Conservation (phyloP, 441 rosid genomes). For the Adansonia gregorii region DNA sequence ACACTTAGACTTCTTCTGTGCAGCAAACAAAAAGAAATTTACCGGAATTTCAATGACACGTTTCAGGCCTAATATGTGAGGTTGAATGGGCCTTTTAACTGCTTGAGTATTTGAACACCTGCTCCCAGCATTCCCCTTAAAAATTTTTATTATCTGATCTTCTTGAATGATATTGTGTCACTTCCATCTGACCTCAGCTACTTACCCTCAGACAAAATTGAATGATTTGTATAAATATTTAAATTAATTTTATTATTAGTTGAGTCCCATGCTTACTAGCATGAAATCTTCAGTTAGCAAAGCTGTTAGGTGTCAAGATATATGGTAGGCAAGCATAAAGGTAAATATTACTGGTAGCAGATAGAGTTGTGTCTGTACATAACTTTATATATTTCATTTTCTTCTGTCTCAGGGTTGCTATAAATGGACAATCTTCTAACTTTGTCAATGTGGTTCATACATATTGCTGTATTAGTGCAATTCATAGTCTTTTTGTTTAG, state of each 20-base stretch:
- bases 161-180: not conserved
- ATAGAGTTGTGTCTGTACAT: not conserved
- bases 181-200: not conserved
- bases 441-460: not conserved
- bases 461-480: not conserved
- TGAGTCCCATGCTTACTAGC: not conserved
- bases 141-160: not conserved
- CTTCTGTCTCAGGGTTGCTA: not conserved
- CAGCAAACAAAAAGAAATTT: not conserved
- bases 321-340: not conserved
- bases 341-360: not conserved
- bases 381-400: not conserved
- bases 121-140: conserved; percentile 1
- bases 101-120: not conserved
- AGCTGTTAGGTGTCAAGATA: conserved; percentile 5
- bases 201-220: not conserved
- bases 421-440: conserved; percentile 1
- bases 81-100: not conserved
- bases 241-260: not conserved
- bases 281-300: not conserved
- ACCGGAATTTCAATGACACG: not conserved
- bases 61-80: not conserved
- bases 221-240: conserved; percentile 9
- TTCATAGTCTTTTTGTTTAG: not conserved
- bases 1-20: not conserved